Evolutionary conservation across 169 alveolate species (phyloP).

Genomic region (Miamiensis avidus): DNA sequence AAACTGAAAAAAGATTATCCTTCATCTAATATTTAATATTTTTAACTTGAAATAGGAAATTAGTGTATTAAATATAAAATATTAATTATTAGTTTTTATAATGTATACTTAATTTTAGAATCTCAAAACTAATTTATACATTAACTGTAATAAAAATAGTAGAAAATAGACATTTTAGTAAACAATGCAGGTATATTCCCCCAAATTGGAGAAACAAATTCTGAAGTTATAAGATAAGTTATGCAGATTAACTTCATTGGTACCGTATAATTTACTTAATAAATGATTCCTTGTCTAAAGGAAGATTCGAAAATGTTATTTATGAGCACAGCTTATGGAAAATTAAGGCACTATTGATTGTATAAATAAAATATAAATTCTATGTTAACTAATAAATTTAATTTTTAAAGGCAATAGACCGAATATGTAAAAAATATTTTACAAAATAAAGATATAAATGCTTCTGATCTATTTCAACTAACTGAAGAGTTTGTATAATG

Average conservation of each 20-base stretch:
- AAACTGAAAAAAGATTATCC: neutral
- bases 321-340: neutral
- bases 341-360: neutral
- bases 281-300: neutral
- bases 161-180: neutral
- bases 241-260: neutral
- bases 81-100: neutral
- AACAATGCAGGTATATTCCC: neutral
- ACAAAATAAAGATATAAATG: no score
- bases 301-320: neutral
- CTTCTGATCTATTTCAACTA: no score
- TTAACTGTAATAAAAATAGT: neutral
- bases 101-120: neutral
- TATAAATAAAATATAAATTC: no score
- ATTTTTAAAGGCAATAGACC: no score
- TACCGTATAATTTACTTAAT: neutral
- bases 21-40: no score
- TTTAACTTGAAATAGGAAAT: neutral
- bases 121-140: neutral
- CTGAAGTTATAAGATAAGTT: neutral
- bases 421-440: no score
- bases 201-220: no score
- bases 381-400: no score
- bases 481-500: neutral
- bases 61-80: neutral